phyloP scores from a whole-genome alignment of 2,329 filamentous ascomycete genomes.

The Colletotrichum tropicicola region DNA sequence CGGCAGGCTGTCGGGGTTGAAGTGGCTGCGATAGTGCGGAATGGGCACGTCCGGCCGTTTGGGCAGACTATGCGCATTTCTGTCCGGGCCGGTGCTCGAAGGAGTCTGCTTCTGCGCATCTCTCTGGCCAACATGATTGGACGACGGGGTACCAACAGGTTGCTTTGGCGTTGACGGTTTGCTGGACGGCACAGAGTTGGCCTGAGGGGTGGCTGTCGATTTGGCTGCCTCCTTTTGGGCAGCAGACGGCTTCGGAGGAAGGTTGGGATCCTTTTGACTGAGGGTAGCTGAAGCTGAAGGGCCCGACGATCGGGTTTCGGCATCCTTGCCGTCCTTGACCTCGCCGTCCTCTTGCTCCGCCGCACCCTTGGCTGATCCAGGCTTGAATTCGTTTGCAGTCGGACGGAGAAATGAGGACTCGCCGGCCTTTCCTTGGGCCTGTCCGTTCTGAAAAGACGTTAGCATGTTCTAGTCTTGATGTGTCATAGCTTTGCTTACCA shows the following conservation, averaged over 20 bases:
- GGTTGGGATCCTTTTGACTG: slow-evolving; percentile 25
- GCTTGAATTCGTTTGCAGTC: slow-evolving; percentile 72
- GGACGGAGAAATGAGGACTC: slow-evolving; percentile 59
- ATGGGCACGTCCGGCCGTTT: slow-evolving; percentile 67
- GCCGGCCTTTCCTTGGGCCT: slow-evolving; percentile 45
- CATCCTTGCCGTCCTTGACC: slow-evolving; percentile 63
- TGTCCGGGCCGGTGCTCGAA: slow-evolving; percentile 32
- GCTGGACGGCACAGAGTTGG: slow-evolving; percentile 31
- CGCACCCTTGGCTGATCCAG: slow-evolving; percentile 48
- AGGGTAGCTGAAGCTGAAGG: not conserved
- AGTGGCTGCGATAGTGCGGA: slow-evolving; percentile 58
- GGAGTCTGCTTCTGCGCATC: slow-evolving; percentile 46
- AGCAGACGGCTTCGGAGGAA: slow-evolving; percentile 24
- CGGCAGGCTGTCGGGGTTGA: slow-evolving; percentile 36
- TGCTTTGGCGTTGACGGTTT: slow-evolving; percentile 39
- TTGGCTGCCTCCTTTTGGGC: slow-evolving; percentile 35
- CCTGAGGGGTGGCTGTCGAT: slow-evolving; percentile 23
- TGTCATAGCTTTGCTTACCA: slow-evolving; percentile 52
- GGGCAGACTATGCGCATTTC: slow-evolving; percentile 50
- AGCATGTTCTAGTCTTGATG: slow-evolving; percentile 39
- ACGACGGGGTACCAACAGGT: slow-evolving; percentile 15
- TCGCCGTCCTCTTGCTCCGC: slow-evolving; percentile 77
- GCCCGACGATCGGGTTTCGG: not conserved
- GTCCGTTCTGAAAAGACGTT: slow-evolving; percentile 49
- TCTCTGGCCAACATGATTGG: slow-evolving; percentile 32